Conservation (phyloP, 1,139 yeast species). For the Pichia sp. region DNA sequence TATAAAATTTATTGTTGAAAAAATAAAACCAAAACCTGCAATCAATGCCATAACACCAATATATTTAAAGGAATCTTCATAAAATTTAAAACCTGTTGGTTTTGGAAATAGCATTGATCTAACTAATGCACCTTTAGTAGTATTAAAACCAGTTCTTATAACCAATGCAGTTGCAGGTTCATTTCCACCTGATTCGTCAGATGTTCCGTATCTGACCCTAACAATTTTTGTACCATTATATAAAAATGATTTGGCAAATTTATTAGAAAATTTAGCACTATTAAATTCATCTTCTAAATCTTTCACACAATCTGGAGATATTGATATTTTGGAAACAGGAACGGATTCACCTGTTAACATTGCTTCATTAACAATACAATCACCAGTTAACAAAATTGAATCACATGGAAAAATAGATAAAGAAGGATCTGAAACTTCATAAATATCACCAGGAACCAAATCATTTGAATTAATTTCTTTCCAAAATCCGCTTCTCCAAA, state of each 20-base stretch:
- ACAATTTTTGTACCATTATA: constrained; percentile 87
- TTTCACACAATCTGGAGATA: constrained; percentile 55
- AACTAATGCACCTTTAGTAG: constrained; percentile 92
- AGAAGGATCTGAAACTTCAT: constrained; percentile 82
- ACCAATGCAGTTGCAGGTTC: constrained; percentile 85
- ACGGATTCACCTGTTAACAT: constrained; percentile 75
- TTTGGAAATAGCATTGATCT: constrained; percentile 96
- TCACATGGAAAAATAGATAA: constrained; percentile 78
- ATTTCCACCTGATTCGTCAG: constrained; percentile 33
- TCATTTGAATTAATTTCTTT: constrained; percentile 72
- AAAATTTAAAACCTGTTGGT: constrained; percentile 89
- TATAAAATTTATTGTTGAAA: constrained; percentile 79
- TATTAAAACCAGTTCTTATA: constrained; percentile 84
- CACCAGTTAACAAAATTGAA: constrained; percentile 80
- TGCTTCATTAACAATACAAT: constrained; percentile 80
- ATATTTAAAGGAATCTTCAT: constrained; percentile 88
- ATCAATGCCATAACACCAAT: constrained; percentile 90
- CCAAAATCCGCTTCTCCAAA: constrained; percentile 93
- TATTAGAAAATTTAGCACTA: constrained; percentile 52
- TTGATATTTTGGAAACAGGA: constrained; percentile 79
- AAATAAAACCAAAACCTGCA: constrained; percentile 77
- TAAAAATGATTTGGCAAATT: constrained; percentile 65
- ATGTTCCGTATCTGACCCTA: constrained; percentile 59
- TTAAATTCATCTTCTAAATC: constrained; percentile 48
- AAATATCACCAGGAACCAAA: constrained; percentile 86